These are phyloP conservation scores for Solanum gracilifrons DNA, from an alignment of 257 asterid genomes.

Conservation along the genomic window DNA sequence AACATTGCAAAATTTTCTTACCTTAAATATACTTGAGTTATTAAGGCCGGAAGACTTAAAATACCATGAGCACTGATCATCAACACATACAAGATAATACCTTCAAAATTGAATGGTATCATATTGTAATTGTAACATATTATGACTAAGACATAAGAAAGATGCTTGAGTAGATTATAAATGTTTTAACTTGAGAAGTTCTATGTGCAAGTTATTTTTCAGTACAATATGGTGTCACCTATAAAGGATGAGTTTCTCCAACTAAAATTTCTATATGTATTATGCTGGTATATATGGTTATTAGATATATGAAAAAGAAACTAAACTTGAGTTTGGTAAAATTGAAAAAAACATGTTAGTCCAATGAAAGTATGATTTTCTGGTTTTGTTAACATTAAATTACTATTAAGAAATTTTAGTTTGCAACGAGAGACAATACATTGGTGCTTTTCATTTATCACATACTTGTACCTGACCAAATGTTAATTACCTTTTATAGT, in stretches of 20 bases:
- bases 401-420: not conserved
- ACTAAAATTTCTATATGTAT: not conserved
- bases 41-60: not conserved
- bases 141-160: not conserved
- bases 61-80: not conserved
- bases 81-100: not conserved
- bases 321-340: not conserved
- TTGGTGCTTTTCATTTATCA: not conserved
- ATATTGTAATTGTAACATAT: no score
- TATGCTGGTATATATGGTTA: not conserved
- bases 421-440: not conserved
- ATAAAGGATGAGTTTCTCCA: not conserved
- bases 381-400: not conserved
- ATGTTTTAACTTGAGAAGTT: not conserved
- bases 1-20: no score
- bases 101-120: no score
- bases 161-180: not conserved
- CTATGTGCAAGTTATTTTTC: not conserved
- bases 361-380: not conserved
- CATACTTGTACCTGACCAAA: not conserved
- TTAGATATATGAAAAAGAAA: not conserved
- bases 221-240: not conserved
- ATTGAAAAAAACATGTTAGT: not conserved
- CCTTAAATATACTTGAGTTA: no score
- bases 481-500: no score